A percentile compares a stretch with the other conserved stretches of the same genome.
Evolutionary conservation across 768 basidiomycete species (phyloP).

Genomic region (Boletus pseudo-olivaceus): DNA sequence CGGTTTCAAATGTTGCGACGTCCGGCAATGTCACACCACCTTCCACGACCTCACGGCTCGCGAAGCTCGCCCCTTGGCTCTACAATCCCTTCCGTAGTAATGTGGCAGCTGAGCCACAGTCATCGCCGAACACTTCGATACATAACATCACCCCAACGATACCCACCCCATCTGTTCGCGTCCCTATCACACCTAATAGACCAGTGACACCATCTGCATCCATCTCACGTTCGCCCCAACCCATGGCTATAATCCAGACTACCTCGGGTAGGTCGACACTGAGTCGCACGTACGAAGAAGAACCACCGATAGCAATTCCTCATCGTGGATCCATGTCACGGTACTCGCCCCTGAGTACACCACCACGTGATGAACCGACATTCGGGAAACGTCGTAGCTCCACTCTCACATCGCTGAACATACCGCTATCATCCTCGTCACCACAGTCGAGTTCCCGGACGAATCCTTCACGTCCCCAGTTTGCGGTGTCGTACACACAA

Average conservation of each 20-base stretch:
- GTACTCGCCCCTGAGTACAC: constrained; percentile 63
- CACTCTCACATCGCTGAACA: constrained; percentile 34
- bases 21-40: constrained; percentile 18
- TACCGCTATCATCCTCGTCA: constrained; percentile 49
- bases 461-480: constrained; percentile 67
- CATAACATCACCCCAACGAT: constrained; percentile 31
- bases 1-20: constrained; percentile 21
- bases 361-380: constrained; percentile 64
- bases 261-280: constrained; percentile 44
- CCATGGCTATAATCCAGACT: constrained; percentile 38
- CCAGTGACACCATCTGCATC: constrained; percentile 30
- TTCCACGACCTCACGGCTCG: constrained; percentile 36
- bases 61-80: constrained; percentile 75
- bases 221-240: constrained; percentile 38
- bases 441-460: constrained; percentile 37
- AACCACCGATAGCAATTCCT: constrained; percentile 37
- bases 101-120: constrained; percentile 48
- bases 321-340: constrained; percentile 48
- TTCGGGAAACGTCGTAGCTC: constrained; percentile 53
- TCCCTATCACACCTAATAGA: constrained; percentile 28
- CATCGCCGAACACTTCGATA: constrained; percentile 48
- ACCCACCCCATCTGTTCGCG: constrained; percentile 27
- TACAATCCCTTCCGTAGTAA: constrained; percentile 71
- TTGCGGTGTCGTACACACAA: constrained; percentile 57
- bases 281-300: constrained; percentile 59